These are phyloP conservation scores for Trypanosoma caninum DNA, from an alignment of 208 protist genomes.

Conservation along the genomic window DNA sequence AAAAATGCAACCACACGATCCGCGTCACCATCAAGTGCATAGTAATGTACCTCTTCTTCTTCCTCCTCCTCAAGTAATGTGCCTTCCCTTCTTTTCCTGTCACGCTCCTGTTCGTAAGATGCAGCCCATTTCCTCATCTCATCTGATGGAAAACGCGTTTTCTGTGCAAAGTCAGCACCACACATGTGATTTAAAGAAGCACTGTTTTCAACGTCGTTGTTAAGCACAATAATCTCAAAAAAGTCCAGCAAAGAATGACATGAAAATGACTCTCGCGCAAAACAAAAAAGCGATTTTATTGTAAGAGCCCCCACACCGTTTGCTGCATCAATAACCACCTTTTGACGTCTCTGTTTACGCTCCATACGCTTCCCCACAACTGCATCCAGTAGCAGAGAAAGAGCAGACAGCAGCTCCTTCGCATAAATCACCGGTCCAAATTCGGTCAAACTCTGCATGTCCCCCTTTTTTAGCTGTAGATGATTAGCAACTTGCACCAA, in stretches of 20 bases:
- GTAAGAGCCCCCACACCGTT: slow-evolving; percentile 86
- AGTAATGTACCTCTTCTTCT: slow-evolving; percentile 47
- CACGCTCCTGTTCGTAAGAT: neutral
- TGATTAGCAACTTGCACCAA: slow-evolving; percentile 31
- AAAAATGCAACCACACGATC: slow-evolving; percentile 90
- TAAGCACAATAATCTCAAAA: slow-evolving; percentile 51
- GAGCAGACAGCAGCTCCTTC: slow-evolving; percentile 29
- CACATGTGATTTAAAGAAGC: slow-evolving; percentile 71
- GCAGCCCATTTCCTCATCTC: slow-evolving; percentile 35
- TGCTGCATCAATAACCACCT: slow-evolving; percentile 80
- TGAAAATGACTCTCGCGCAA: slow-evolving; percentile 22
- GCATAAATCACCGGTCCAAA: slow-evolving; percentile 28
- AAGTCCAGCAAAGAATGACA: slow-evolving; percentile 19
- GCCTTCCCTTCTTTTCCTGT: neutral
- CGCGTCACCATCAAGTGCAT: slow-evolving; percentile 93
- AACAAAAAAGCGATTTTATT: slow-evolving; percentile 37
- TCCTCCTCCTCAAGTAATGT: slow-evolving; percentile 3
- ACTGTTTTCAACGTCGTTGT: slow-evolving; percentile 31
- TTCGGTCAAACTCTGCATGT: slow-evolving; percentile 2
- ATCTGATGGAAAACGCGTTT: slow-evolving; percentile 33
- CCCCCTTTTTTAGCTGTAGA: neutral
- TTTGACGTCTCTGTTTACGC: slow-evolving; percentile 4
- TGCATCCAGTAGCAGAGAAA: slow-evolving; percentile 25
- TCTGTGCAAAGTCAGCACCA: slow-evolving; percentile 91
- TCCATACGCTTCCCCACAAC: neutral